Conservation (phyloP, 148 eudicot genomes). For the Nepenthes mirabilis region DNA sequence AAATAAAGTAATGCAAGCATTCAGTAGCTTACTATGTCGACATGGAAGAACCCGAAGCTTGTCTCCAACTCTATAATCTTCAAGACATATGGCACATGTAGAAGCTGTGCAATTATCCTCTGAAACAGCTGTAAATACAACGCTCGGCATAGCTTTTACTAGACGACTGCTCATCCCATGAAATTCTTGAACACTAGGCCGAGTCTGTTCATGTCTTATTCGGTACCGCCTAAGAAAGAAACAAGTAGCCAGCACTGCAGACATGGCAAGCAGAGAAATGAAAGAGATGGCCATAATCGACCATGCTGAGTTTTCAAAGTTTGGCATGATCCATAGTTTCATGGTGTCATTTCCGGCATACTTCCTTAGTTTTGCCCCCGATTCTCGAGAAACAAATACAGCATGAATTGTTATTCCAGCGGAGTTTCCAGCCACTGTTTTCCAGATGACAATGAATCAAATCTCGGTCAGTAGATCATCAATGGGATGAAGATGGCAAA, state of each 20-base stretch:
- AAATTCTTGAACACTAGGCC: slow-evolving; percentile 44
- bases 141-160: slow-evolving; percentile 82
- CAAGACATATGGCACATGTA: slow-evolving; percentile 88
- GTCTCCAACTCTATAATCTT: slow-evolving; percentile 70
- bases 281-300: slow-evolving; percentile 76
- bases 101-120: slow-evolving; percentile 75
- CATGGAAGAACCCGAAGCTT: slow-evolving; percentile 88
- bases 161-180: slow-evolving; percentile 86
- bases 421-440: slow-evolving; percentile 79
- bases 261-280: slow-evolving; percentile 73
- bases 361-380: slow-evolving; percentile 41
- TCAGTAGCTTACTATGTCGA: slow-evolving; percentile 58
- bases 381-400: slow-evolving; percentile 57
- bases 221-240: slow-evolving; percentile 79
- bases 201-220: slow-evolving; percentile 54
- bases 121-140: slow-evolving; percentile 58
- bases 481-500: too few relatives aligned
- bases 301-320: slow-evolving; percentile 75
- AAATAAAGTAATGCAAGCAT: background rate
- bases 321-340: slow-evolving; percentile 61
- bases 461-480: background rate
- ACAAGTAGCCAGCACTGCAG: slow-evolving; percentile 80
- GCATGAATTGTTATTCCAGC: slow-evolving; percentile 55
- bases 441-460: slow-evolving; percentile 9
- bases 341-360: slow-evolving; percentile 29